Percentiles rank a stretch among this genome's conserved stretches.
phyloP scores from a whole-genome alignment of 1,284 basidiomycete species.

The Leucoagaricus sp. region DNA sequence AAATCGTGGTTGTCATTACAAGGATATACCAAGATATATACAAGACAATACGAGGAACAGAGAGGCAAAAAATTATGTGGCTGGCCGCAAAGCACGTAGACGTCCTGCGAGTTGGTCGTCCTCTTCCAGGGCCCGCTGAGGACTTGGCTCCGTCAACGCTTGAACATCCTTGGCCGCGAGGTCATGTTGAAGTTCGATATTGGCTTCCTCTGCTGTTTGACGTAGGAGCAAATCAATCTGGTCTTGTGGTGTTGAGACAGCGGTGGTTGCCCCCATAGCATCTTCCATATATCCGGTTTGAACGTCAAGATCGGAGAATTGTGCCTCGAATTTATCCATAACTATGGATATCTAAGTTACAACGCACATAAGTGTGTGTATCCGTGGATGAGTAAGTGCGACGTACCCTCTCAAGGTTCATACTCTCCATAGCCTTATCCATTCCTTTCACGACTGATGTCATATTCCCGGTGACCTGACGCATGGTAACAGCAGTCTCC shows the following conservation, averaged over 20 bases:
- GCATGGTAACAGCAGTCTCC: constrained; percentile 99
- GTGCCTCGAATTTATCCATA: constrained; percentile 99
- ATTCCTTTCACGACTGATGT: constrained; percentile 95
- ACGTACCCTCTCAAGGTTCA: constrained; percentile 94
- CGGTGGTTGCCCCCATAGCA: constrained; percentile 92
- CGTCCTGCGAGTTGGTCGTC: constrained; percentile 82
- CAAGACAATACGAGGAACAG: not conserved
- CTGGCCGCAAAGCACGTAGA: constrained; percentile 79
- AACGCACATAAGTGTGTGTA: not conserved
- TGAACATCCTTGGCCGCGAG: constrained; percentile 69
- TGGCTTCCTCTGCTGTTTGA: constrained; percentile 96
- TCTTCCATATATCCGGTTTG: constrained; percentile 99
- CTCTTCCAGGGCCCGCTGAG: constrained; percentile 68
- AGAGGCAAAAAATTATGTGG: constrained; percentile 42
- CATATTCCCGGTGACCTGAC: constrained; percentile 94
- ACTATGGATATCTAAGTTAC: constrained; percentile 90
- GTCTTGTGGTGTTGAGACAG: constrained; percentile 93
- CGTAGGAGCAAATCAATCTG: constrained; percentile 93
- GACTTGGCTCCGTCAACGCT: constrained; percentile 52
- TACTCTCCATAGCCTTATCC: constrained; percentile 99
- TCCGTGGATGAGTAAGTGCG: not conserved
- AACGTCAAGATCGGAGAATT: constrained; percentile 97
- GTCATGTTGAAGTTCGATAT: constrained; percentile 94
- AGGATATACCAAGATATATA: not conserved
- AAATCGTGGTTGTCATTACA: not conserved